These are phyloP conservation scores for Cokeromyces recurvatus DNA, from an alignment of 371 early-diverging fungal genomes.

Conservation along the genomic window DNA sequence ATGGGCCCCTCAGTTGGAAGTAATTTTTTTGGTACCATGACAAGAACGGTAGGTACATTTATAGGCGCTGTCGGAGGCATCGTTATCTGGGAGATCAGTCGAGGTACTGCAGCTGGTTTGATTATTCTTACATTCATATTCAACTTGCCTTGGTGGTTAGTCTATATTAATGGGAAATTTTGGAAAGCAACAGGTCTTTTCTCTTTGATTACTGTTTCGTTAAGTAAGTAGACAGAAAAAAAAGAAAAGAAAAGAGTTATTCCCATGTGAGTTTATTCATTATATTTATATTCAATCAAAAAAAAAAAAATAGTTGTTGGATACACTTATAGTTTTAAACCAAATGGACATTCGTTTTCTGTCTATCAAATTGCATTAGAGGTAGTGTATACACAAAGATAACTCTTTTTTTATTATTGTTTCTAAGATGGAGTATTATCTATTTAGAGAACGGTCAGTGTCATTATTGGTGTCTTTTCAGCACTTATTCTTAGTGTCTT, in stretches of 20 bases:
- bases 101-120: slow-evolving; percentile 23
- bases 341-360: slow-evolving; percentile 10
- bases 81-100: slow-evolving; percentile 39
- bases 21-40: slow-evolving; percentile 43
- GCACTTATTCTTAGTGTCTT: slow-evolving; percentile 35
- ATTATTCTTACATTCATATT: slow-evolving; percentile 29
- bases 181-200: slow-evolving; percentile 43
- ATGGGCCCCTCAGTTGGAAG: slow-evolving; percentile 49
- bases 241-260: too few species aligned
- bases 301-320: slow-evolving; percentile 26
- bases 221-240: slow-evolving; percentile 47
- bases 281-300: not conserved
- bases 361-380: slow-evolving; percentile 29
- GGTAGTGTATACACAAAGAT: too few species aligned
- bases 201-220: slow-evolving; percentile 34
- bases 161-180: slow-evolving; percentile 40
- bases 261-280: too few species aligned
- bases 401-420: too few species aligned
- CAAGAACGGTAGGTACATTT: slow-evolving; percentile 36
- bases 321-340: slow-evolving; percentile 27
- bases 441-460: slow-evolving; percentile 27
- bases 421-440: too few species aligned
- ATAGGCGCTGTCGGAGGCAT: slow-evolving; percentile 33
- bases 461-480: slow-evolving; percentile 32
- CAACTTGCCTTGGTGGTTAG: slow-evolving; percentile 38